Evolutionary conservation across 2,329 filamentous ascomycete species (phyloP).

Genomic region (Aphanoascus verrucosus): DNA sequence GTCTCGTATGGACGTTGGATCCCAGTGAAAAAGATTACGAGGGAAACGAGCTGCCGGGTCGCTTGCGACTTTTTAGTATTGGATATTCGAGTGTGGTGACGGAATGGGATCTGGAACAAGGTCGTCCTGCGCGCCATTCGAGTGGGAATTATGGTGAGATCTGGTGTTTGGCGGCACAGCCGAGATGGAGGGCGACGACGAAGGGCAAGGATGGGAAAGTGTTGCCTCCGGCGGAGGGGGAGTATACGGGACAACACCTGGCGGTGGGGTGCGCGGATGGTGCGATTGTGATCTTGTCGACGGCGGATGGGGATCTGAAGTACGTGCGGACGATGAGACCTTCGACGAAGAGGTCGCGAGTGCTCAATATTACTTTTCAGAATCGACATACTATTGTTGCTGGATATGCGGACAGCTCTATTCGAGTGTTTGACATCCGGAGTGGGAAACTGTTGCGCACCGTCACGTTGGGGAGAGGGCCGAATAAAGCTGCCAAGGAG

Average conservation of each 20-base stretch:
- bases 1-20: conserved; percentile 82
- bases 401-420: conserved; percentile 93
- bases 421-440: conserved; percentile 77
- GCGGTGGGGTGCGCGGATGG: conserved; percentile 87
- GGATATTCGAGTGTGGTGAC: conserved; percentile 86
- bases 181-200: conserved; percentile 40
- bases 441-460: conserved; percentile 65
- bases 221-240: conserved; percentile 27
- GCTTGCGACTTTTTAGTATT: conserved; percentile 84
- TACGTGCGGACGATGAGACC: conserved; percentile 70
- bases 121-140: conserved; percentile 66
- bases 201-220: conserved; percentile 29
- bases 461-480: conserved; percentile 75
- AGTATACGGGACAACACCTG: conserved; percentile 50
- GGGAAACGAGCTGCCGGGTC: conserved; percentile 55
- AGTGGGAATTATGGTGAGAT: conserved; percentile 92
- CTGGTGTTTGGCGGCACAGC: conserved; percentile 90
- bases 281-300: conserved; percentile 74
- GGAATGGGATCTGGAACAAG: conserved; percentile 83
- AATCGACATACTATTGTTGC: conserved; percentile 71
- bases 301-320: conserved; percentile 69
- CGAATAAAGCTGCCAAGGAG: conserved; percentile 66
- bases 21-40: conserved; percentile 53
- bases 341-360: conserved; percentile 72
- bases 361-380: conserved; percentile 86